phyloP scores from a whole-genome alignment of 371 early-diverging fungal species.

The Saksenaea vasiformis region DNA sequence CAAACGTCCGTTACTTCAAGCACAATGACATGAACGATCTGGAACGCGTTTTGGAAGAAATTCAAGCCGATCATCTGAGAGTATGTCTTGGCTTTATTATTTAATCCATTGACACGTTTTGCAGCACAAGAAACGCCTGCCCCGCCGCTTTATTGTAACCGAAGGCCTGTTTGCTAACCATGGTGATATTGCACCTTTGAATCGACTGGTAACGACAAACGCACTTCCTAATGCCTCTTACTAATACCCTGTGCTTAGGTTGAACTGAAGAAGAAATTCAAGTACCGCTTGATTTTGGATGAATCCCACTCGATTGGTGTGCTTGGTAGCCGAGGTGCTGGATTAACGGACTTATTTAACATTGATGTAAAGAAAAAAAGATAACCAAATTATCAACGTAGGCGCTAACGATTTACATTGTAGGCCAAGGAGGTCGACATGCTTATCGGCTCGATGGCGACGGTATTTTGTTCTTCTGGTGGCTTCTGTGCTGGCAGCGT shows the following conservation, averaged over 20 bases:
- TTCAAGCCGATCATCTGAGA: slow-evolving; percentile 59
- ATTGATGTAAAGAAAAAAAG: slow-evolving; percentile 50
- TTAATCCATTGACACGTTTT: not conserved
- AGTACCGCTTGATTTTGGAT: slow-evolving; percentile 97
- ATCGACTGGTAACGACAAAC: slow-evolving; percentile 60
- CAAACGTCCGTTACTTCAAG: slow-evolving; percentile 86
- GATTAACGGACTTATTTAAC: slow-evolving; percentile 85
- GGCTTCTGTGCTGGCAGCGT: slow-evolving; percentile 94
- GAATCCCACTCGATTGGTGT: slow-evolving; percentile 95
- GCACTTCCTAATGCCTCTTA: not conserved
- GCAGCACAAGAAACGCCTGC: slow-evolving; percentile 75
- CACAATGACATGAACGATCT: slow-evolving; percentile 96
- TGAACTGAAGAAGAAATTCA: slow-evolving; percentile 93
- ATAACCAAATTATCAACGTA: too few species aligned
- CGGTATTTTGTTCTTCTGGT: slow-evolving; percentile 87
- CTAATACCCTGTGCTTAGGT: slow-evolving; percentile 39
- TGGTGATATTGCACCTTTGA: slow-evolving; percentile 92
- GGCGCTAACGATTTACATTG: too few species aligned
- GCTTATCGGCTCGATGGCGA: slow-evolving; percentile 89
- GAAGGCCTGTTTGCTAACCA: slow-evolving; percentile 96
- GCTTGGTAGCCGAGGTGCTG: slow-evolving; percentile 89
- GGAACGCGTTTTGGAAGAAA: slow-evolving; percentile 82
- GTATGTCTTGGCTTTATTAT: slow-evolving; percentile 23
- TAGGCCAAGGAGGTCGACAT: slow-evolving; percentile 89
- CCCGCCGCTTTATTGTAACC: slow-evolving; percentile 93